phyloP scores from a whole-genome alignment of 1,284 basidiomycete species.

The Heliocybe sulcata region DNA sequence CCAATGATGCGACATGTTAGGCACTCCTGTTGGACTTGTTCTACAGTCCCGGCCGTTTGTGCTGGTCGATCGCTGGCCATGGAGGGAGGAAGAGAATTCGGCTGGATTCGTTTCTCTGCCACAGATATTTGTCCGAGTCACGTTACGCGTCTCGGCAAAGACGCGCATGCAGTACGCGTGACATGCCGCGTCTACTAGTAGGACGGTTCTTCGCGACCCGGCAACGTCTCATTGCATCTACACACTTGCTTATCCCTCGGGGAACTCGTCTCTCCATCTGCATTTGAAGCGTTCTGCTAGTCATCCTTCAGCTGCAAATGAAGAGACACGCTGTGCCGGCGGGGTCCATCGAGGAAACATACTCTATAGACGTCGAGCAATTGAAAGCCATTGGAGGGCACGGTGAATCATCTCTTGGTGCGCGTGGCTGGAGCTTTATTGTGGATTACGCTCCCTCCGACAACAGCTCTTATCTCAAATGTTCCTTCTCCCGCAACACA shows the following conservation, averaged over 20 bases:
- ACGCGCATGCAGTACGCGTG: too few relatives aligned
- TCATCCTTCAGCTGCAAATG: not conserved
- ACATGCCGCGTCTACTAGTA: too few relatives aligned
- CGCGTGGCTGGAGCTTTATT: not conserved
- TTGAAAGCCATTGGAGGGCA: not conserved
- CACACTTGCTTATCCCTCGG: too few relatives aligned
- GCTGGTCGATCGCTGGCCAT: not conserved
- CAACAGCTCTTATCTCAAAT: not conserved
- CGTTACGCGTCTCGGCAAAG: not conserved
- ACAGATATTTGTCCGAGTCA: not conserved
- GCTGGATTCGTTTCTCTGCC: too few relatives aligned
- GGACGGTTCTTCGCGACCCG: too few relatives aligned
- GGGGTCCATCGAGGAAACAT: not conserved
- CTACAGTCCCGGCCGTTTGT: not conserved
- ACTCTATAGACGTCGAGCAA: not conserved
- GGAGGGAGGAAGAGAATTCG: not conserved
- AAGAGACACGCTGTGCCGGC: not conserved
- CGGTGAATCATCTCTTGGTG: not conserved
- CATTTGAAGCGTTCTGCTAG: too few relatives aligned
- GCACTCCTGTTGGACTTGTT: slow-evolving; percentile 21
- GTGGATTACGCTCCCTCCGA: not conserved
- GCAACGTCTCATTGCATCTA: too few relatives aligned
- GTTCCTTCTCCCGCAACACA: not conserved
- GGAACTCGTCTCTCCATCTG: too few relatives aligned
- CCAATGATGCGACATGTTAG: slow-evolving; percentile 28